Base-by-base conservation (phyloP, 371 early-diverging fungal genomes). In the Lichtheimia ornata region DNA sequence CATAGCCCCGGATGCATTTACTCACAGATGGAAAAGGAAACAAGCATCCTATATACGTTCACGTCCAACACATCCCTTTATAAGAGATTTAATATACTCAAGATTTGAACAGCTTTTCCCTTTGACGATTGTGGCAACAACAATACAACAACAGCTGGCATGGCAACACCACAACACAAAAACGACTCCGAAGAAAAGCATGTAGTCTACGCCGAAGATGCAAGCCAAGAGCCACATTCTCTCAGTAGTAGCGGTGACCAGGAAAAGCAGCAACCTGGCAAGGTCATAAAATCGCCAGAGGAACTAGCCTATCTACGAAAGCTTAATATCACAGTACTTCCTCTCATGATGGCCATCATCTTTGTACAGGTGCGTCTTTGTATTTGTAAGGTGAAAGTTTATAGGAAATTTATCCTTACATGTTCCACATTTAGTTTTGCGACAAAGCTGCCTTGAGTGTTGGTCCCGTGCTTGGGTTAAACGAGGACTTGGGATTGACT, bases 401-500 rank as follows among this genome's bases (percentile, higher is more conserved):
- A n/a, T n/a, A n/a, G n/a, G n/a, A n/a, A n/a, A 22, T 22, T 22
- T 22, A 22, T 22, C 22, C 35, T 35, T 11, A 35, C 9, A 35
- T 11, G 9, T 11, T 28, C 1, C 27, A 27, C 13, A 20, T 63
- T 25, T 44, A 76, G 72, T 76, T 76, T 49, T 71, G 69, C 25
- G 78, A 78, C 42, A 78, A 78, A 62, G 67, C 78, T 17, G 66
- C 71, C 25, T 44, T 78, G 15, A 70, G 68, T 41, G 61, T 68
- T 43, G 72, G 69, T 24, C 69, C 73, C 43, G 71, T 78, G 1
- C 50, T 74, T 13, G 75, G 78, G 11, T 62, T 78, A 25, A 64
- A 62, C 6, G 41, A 59, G 6, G 78, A 78, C 28, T 56, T 66
- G 6, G 18, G 63, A 5, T 41, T 73, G 9, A 43, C 50, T 18